Base-by-base conservation (phyloP, 192 early-diverging fungal genomes). In the Coemansia sp. region DNA sequence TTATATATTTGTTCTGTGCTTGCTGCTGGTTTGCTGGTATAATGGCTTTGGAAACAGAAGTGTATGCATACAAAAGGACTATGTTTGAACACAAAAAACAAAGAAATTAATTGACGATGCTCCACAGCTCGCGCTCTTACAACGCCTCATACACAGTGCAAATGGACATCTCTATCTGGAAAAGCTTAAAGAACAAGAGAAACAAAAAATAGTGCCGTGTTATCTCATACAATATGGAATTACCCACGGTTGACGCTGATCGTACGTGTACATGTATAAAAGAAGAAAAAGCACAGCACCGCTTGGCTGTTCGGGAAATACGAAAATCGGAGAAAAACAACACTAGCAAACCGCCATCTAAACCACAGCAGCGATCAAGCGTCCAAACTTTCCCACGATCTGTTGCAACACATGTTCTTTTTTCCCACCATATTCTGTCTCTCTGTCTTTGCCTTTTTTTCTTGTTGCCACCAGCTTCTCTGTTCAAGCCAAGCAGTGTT, bases 361-460 rank as follows among this genome's bases (percentile, higher is more conserved):
- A 11, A 48, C n/a, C 47, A 48, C 47, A 15, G 47, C 12, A 48
- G n/a, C 32, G 47, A 48, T 48, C 47, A 48, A 48, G 47, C 21
- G 15, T 23, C 39, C 65, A 67, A 67, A 67, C 65, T 67, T 67
- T 67, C 65, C 65, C 65, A 67, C 65, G 65, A 54, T 26, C 65
- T 44, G 42, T 32, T 19, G 19, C 11, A 13, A 21, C 42, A 13
- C 52, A 32, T 44, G 10, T 56, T 26, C 18, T 57, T 56, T 45
- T 47, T 57, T 67, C 54, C 40, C 65, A 45, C 54, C 18, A 6
- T 63, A 0, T 58, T 58, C 15, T 23, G 13, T 37, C 13, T 6
- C 12, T 63, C 15, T 58, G n/a, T 5, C 57, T 59, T 39, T 11
- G 11, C n/a, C 47, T n/a, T 49, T 49, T 47, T 21, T 49, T 48